These are phyloP conservation scores for Phialophora tarda DNA, from an alignment of 2,329 filamentous ascomycete genomes.

Conservation along the genomic window DNA sequence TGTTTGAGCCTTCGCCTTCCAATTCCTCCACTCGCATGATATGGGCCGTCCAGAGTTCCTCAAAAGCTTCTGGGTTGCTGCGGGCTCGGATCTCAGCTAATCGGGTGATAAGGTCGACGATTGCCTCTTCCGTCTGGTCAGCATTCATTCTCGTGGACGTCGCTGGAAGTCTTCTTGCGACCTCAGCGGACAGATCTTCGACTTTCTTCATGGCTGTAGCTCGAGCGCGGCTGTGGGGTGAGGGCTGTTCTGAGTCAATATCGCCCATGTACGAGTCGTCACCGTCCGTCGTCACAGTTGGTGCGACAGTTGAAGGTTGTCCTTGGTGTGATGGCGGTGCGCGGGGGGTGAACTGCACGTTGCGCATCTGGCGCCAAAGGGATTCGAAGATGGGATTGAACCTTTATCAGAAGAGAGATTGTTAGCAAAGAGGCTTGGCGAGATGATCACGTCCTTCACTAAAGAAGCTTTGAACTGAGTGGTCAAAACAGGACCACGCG, in stretches of 20 bases:
- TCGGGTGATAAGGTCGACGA: constrained; percentile 26
- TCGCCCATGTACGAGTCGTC: constrained; percentile 19
- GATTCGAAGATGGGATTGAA: constrained; percentile 28
- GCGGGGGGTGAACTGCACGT: constrained; percentile 27
- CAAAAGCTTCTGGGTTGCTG: constrained; percentile 29
- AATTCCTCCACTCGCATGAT: constrained; percentile 32
- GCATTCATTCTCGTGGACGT: constrained; percentile 13
- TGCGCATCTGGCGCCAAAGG: constrained; percentile 36
- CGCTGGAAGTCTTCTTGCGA: constrained; percentile 4
- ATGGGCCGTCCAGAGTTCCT: constrained; percentile 21
- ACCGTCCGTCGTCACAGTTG: not conserved
- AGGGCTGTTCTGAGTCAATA: not conserved
- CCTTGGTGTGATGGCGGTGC: not conserved
- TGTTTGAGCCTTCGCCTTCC: constrained; percentile 8
- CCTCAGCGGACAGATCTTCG: constrained; percentile 1
- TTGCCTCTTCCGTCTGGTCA: constrained; percentile 25
- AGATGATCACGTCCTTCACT: not conserved
- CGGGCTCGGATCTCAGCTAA: constrained; percentile 22
- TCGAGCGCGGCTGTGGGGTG: constrained; percentile 7
- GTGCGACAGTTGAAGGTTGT: not conserved
- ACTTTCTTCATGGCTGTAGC: constrained; percentile 8
- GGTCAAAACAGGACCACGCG: not conserved
- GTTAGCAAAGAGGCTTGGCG: not conserved
- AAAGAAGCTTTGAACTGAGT: not conserved
- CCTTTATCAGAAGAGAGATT: constrained; percentile 15